A percentile compares a stretch with the other conserved stretches of the same genome.
These are phyloP conservation scores for Sugiyamaella paludigena DNA, from an alignment of 1,139 yeast species.

Conservation along the genomic window DNA sequence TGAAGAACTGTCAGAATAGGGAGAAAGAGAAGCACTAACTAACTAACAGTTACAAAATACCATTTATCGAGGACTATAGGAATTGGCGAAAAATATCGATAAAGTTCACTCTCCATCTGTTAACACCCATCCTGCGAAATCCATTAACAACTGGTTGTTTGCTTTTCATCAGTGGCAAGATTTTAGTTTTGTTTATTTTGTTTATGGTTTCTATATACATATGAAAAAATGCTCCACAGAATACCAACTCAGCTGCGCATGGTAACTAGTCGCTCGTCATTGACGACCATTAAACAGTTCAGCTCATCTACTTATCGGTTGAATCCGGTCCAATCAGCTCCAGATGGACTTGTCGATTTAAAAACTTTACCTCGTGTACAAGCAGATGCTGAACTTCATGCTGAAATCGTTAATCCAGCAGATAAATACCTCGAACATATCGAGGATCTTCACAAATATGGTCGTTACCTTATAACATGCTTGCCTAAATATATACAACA, in stretches of 20 bases:
- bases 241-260: constrained; percentile 9
- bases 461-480: constrained; percentile 72
- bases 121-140: no score
- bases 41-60: no score
- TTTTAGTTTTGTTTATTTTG: no score
- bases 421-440: constrained; percentile 66
- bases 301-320: constrained; percentile 4
- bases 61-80: no score
- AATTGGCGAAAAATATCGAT: no score
- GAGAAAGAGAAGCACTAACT: no score
- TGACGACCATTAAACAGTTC: constrained; percentile 15
- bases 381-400: constrained; percentile 44
- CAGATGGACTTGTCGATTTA: constrained; percentile 36
- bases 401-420: constrained; percentile 72
- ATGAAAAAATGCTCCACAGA: constrained; percentile 10
- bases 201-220: no score
- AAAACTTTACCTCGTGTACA: constrained; percentile 35
- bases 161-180: no score
- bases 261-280: not conserved
- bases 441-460: constrained; percentile 81
- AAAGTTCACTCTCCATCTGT: no score
- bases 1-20: no score
- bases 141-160: no score
- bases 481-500: constrained; percentile 82
- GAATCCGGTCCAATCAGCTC: constrained; percentile 29